Evolutionary conservation across 192 early-diverging fungal species (phyloP).

Genomic region (Phlyctochytrium arcticum): DNA sequence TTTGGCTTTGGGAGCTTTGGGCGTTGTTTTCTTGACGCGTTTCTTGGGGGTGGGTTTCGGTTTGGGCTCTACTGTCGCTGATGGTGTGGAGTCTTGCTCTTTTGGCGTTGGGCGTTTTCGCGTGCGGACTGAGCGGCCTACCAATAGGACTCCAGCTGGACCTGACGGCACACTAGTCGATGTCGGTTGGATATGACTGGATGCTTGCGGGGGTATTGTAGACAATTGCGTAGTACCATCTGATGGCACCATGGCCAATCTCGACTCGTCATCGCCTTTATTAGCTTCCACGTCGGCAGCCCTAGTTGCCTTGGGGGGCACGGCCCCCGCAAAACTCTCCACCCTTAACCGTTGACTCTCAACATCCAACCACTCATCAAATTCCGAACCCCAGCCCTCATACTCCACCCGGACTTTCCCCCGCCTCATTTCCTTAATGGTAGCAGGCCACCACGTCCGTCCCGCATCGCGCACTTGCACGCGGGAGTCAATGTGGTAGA

Average conservation of each 20-base stretch:
- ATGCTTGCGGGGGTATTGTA: no score
- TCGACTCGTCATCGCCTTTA: no score
- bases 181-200: no score
- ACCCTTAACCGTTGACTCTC: conserved; percentile 10
- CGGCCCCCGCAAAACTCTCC: background rate
- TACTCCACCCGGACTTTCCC: conserved; percentile 1
- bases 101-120: background rate
- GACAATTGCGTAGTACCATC: no score
- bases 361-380: conserved; percentile 30
- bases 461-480: conserved; percentile 10
- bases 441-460: conserved; percentile 23
- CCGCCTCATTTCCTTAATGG: conserved; percentile 1
- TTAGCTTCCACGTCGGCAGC: no score
- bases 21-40: no score
- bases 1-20: no score
- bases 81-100: no score
- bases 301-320: background rate
- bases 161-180: no score
- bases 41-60: no score
- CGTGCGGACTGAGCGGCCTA: background rate
- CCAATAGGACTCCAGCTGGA: background rate
- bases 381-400: conserved; percentile 19
- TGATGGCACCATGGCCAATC: no score
- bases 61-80: no score
- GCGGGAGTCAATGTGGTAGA: background rate